Evolutionary conservation across 768 basidiomycete genomes (phyloP), one percentile per base, ranked within the genome.

Genomic region (Hydnum rufescens): DNA sequence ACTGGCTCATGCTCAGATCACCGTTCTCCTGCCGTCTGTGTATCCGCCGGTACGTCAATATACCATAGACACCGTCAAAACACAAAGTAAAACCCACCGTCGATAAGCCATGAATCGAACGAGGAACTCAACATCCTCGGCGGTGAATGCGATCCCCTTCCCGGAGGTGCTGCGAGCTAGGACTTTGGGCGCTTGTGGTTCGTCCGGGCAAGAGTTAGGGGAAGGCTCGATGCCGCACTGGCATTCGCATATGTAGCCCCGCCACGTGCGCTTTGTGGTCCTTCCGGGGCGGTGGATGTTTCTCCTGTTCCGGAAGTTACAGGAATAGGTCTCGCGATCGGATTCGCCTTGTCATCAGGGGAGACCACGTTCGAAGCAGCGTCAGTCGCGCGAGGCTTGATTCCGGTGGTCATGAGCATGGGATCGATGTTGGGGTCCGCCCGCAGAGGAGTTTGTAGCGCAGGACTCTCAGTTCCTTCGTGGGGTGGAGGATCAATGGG

Each of bases 111-210:
- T 72, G 59, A 83, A 82, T 50, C 75, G 72, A 32, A 84, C 73
- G 56, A 89, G 65, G 62, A 84, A 89, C 2, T 70, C 73, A 22
- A 85, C 75, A 61, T 89, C 86, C 59, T 84, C 83, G 29, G 78
- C 75, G 0, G 86, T 88, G 59, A 89, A 89, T 13, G 86, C 86
- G 8, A 89, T 83, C 5, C 86, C 86, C 60, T 89, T 89, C 3
- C 86, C 86, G 0, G 86, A 87, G 2, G 86, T 88, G 60, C 86
- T 89, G 55, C 86, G 67, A 60, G 74, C 87, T 42, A 89, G 63
- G 3, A 82, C 80, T 52, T 77, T 69, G 0, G 86, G 86, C 86
- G 86, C 4, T 82, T 83, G 1, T 85, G 86, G 2, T 83, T 85
- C 25, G n/a, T n/a, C n/a, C n/a, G n/a, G n/a, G n/a, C n/a, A n/a